These are phyloP conservation scores for Fragilariopsis cylindrus DNA, from an alignment of 108 stramenopile genomes.

Conservation along the genomic window DNA sequence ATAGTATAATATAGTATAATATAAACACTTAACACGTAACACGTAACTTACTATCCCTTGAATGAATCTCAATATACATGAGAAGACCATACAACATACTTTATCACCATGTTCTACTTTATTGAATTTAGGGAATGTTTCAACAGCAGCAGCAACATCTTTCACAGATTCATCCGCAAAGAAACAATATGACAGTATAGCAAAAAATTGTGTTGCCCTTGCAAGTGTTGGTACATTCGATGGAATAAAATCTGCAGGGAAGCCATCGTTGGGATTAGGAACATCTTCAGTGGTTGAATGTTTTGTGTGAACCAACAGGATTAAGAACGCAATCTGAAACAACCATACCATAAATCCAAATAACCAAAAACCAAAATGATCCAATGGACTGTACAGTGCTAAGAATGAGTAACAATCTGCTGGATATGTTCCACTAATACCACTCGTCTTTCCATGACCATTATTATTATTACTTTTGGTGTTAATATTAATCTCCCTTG, in stretches of 20 bases:
- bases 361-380: neutral
- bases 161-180: constrained; percentile 13
- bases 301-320: neutral
- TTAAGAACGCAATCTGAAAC: constrained; percentile 5
- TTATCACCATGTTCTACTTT: neutral
- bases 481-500: too few relatives aligned
- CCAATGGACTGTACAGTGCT: neutral
- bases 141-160: constrained; percentile 5
- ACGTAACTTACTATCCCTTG: neutral
- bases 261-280: neutral
- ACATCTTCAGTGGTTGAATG: too few relatives aligned
- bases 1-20: too few relatives aligned
- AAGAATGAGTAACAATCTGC: constrained; percentile 1
- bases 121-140: neutral
- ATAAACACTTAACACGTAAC: too few relatives aligned
- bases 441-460: too few relatives aligned
- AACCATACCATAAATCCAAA: constrained; percentile 7
- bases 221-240: neutral
- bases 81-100: neutral
- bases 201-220: constrained; percentile 6
- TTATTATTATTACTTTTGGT: too few relatives aligned
- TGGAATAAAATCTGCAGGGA: neutral
- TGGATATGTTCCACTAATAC: neutral
- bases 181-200: neutral
- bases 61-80: neutral